Evolutionary conservation across 805 yeast genomes (phyloP).

Genomic region (Kodamaea leandrae): DNA sequence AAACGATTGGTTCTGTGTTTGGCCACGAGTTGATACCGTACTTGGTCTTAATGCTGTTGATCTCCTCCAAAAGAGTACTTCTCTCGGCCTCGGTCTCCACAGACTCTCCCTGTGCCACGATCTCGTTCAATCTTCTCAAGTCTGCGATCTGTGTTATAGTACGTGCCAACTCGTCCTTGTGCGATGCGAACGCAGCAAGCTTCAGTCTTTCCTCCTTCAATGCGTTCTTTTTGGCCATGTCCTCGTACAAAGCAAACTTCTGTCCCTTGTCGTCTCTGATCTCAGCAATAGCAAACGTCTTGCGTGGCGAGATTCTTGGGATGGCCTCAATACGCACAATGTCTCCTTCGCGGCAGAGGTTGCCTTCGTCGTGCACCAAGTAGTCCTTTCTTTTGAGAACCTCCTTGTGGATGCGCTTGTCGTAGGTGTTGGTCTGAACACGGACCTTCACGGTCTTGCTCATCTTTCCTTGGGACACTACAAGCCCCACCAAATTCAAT

Average conservation of each 20-base stretch:
- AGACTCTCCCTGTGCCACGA: slow-evolving; percentile 25
- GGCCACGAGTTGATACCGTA: slow-evolving; percentile 43
- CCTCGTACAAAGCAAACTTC: slow-evolving; percentile 78
- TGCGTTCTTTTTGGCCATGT: slow-evolving; percentile 67
- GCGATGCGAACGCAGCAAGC: slow-evolving; percentile 52
- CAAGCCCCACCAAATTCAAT: slow-evolving; percentile 89
- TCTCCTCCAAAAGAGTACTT: slow-evolving; percentile 25
- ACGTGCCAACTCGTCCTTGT: slow-evolving; percentile 29
- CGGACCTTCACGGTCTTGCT: slow-evolving; percentile 92
- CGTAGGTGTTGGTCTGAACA: slow-evolving; percentile 73
- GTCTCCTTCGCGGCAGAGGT: slow-evolving; percentile 92
- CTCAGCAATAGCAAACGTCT: slow-evolving; percentile 89
- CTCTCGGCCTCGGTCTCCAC: slow-evolving; percentile 21
- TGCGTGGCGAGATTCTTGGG: slow-evolving; percentile 78
- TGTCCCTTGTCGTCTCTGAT: slow-evolving; percentile 87
- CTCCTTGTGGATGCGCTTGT: slow-evolving; percentile 70
- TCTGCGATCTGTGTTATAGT: slow-evolving; percentile 37
- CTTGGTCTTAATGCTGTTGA: slow-evolving; percentile 36
- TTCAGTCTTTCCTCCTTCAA: slow-evolving; percentile 60
- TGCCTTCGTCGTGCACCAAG: slow-evolving; percentile 91
- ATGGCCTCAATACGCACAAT: slow-evolving; percentile 88
- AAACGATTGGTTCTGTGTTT: slow-evolving; percentile 36
- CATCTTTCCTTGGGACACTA: slow-evolving; percentile 95
- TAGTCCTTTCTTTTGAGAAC: slow-evolving; percentile 76
- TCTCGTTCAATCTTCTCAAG: slow-evolving; percentile 33